Conservation (phyloP, 345 rosid genomes). For the Dipteronia dyeriana region DNA sequence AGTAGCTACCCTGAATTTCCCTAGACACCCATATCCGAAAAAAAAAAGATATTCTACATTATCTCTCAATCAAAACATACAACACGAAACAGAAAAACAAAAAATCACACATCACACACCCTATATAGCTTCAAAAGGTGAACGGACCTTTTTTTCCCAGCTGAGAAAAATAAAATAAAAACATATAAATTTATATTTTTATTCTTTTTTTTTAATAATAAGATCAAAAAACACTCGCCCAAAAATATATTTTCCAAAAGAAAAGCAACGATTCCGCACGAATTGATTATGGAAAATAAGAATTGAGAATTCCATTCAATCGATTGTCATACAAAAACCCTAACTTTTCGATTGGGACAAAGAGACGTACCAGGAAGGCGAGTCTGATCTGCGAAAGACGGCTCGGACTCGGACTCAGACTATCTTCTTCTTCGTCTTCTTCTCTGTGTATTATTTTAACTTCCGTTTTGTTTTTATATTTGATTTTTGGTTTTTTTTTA, state of each 20-base stretch:
- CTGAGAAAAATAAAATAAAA: neutral
- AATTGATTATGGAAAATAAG: neutral
- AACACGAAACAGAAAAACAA: neutral
- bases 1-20: neutral
- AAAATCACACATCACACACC: neutral
- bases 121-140: neutral
- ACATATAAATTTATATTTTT: neutral
- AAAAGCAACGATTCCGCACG: neutral
- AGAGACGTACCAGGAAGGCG: neutral
- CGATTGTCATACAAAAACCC: neutral
- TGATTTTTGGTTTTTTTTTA: neutral
- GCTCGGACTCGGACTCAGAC: neutral
- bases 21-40: too few species aligned
- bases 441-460: neutral
- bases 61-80: neutral
- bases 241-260: neutral
- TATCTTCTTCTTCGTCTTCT: neutral
- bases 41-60: neutral
- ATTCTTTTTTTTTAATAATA: neutral
- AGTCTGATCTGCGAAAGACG: neutral
- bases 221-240: neutral
- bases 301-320: neutral
- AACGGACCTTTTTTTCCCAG: neutral
- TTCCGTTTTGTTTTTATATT: neutral
- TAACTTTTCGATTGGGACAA: neutral